Evolutionary conservation across 2,329 filamentous ascomycete species (phyloP).

Genomic region (Diplodia scrobiculata): DNA sequence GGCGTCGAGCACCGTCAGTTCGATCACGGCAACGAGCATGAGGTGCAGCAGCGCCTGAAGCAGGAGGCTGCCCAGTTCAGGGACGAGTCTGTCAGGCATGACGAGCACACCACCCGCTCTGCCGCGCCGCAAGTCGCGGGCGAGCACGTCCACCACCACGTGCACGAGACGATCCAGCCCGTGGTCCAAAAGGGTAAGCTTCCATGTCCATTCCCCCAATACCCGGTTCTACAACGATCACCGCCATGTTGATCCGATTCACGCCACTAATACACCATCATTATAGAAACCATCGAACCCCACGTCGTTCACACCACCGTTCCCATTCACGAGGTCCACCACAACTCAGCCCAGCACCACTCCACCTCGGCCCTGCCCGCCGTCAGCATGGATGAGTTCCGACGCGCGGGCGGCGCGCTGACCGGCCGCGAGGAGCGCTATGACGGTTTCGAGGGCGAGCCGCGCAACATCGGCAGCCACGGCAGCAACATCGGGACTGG

Average conservation of each 20-base stretch:
- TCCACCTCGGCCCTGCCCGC: conserved; percentile 64
- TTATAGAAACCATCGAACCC: conserved; percentile 62
- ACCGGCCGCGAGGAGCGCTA: conserved; percentile 58
- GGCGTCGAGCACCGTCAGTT: conserved; percentile 63
- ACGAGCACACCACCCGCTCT: conserved; percentile 53
- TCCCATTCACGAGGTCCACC: conserved; percentile 71
- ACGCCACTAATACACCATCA: neutral
- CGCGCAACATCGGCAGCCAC: conserved; percentile 51
- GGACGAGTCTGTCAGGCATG: conserved; percentile 52
- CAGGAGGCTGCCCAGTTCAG: conserved; percentile 54
- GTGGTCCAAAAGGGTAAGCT: conserved; percentile 61
- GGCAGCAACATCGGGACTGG: conserved; percentile 24
- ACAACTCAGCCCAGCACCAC: conserved; percentile 68
- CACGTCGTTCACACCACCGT: conserved; percentile 71
- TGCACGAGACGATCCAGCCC: conserved; percentile 70
- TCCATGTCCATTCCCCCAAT: conserved; percentile 21
- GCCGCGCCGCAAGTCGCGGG: conserved; percentile 57
- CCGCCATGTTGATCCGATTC: too few relatives aligned
- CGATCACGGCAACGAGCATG: conserved; percentile 60
- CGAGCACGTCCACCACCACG: conserved; percentile 66
- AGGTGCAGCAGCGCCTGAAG: conserved; percentile 46
- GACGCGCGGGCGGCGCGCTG: conserved; percentile 57
- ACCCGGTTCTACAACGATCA: neutral
- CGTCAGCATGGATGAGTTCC: conserved; percentile 67
- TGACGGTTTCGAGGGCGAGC: conserved; percentile 65